Percentiles rank a stretch among this genome's conserved stretches.
Conservation (phyloP, 2,329 filamentous ascomycete genomes). For the Xylaria sp. region DNA sequence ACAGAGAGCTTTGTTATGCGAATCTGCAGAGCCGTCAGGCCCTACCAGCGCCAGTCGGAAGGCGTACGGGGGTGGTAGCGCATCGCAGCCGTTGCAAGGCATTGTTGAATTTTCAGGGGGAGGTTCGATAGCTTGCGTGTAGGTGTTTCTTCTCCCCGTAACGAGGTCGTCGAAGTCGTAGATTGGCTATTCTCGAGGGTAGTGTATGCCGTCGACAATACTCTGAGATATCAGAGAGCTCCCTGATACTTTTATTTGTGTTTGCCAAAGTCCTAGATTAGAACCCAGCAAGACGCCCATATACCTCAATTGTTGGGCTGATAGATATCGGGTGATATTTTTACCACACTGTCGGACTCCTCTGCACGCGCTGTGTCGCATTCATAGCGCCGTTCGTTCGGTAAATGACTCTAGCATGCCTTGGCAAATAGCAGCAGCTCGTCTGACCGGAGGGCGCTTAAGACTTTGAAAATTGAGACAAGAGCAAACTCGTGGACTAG, state of each 20-base stretch:
- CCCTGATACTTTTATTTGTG: too few relatives aligned
- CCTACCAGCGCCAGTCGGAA: slow-evolving; percentile 22
- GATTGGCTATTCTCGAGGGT: too few relatives aligned
- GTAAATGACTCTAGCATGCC: background rate
- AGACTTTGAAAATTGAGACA: background rate
- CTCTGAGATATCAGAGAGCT: too few relatives aligned
- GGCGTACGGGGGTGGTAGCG: slow-evolving; percentile 22
- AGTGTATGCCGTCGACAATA: too few relatives aligned
- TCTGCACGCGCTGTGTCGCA: background rate
- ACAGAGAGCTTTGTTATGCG: slow-evolving; percentile 19
- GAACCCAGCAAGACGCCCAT: background rate
- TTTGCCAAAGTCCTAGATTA: background rate
- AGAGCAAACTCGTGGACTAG: background rate
- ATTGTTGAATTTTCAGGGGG: slow-evolving; percentile 3
- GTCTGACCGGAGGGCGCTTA: background rate
- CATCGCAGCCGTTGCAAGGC: slow-evolving; percentile 23
- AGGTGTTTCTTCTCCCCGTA: background rate
- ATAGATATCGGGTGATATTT: background rate
- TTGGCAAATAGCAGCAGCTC: background rate
- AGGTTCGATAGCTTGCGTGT: background rate
- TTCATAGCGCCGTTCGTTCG: background rate
- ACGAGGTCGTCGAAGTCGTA: background rate
- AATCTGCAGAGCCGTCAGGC: background rate
- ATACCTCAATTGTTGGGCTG: background rate
- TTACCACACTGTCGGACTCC: background rate